Evolutionary conservation across 495 filamentous ascomycete genomes (phyloP).

Genomic region (Aspergillus panamensis): DNA sequence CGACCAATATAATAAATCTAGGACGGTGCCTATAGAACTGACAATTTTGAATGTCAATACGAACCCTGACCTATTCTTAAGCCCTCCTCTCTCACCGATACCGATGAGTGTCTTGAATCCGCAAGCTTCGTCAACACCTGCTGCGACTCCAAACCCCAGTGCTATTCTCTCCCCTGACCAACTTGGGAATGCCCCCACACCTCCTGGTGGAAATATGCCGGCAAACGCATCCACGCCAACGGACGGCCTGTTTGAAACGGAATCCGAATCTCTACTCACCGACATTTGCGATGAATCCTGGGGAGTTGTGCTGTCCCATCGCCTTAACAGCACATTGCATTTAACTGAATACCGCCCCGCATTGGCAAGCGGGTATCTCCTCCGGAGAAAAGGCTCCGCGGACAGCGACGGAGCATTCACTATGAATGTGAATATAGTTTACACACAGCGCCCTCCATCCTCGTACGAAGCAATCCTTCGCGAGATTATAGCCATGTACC

Average conservation of each 20-base stretch:
- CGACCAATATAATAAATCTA: conserved; percentile 44
- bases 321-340: conserved; percentile 64
- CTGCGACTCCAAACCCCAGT: conserved; percentile 48
- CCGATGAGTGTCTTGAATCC: conserved; percentile 34
- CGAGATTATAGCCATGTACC: conserved; percentile 72
- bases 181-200: conserved; percentile 36
- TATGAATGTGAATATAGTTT: conserved; percentile 64
- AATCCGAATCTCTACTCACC: conserved; percentile 69
- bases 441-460: conserved; percentile 44
- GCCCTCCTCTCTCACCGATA: conserved; percentile 30
- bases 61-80: conserved; percentile 60
- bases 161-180: conserved; percentile 46
- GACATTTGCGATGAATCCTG: conserved; percentile 80
- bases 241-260: conserved; percentile 52
- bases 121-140: conserved; percentile 36
- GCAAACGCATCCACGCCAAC: conserved; percentile 56
- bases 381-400: conserved; percentile 65
- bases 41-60: conserved; percentile 64
- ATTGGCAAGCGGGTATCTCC: conserved; percentile 68
- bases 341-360: conserved; percentile 61
- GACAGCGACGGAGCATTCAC: conserved; percentile 59
- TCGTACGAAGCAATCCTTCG: conserved; percentile 58
- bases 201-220: conserved; percentile 25
- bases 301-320: conserved; percentile 68
- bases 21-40: conserved; percentile 47